Percentiles rank a stretch among this genome's conserved stretches.
These are phyloP conservation scores for Isabelozyma rhagii DNA, from an alignment of 805 yeast genomes.

Conservation along the genomic window DNA sequence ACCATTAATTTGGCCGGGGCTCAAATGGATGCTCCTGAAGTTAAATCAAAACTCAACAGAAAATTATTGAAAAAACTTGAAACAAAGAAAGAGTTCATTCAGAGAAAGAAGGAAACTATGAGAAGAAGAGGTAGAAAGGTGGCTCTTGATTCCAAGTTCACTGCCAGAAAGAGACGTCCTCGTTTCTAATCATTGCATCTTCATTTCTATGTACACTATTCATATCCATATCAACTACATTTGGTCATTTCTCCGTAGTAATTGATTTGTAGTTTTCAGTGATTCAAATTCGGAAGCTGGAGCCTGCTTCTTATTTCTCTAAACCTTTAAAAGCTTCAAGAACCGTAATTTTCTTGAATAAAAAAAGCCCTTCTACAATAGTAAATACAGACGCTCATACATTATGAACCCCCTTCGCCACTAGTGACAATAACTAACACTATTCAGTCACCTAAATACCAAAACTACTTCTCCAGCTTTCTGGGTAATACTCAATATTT, in stretches of 20 bases:
- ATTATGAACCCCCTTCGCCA: neutral
- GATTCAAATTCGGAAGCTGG: too few species aligned
- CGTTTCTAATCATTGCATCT: conserved; percentile 24
- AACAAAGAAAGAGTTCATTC: conserved; percentile 74
- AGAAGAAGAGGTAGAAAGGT: conserved; percentile 86
- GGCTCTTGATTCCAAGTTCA: conserved; percentile 85
- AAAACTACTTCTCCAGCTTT: neutral
- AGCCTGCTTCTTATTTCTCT: too few species aligned
- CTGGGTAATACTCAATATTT: neutral
- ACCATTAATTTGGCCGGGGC: conserved; percentile 78
- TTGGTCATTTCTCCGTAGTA: too few species aligned
- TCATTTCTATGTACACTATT: neutral
- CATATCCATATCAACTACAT: too few species aligned
- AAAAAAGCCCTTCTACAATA: too few species aligned
- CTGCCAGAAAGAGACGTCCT: conserved; percentile 67
- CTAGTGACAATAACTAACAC: neutral
- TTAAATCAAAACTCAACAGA: conserved; percentile 40
- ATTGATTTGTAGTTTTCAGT: too few species aligned
- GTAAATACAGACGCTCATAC: too few species aligned
- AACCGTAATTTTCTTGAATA: neutral
- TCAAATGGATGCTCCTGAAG: conserved; percentile 65
- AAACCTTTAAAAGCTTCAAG: too few species aligned
- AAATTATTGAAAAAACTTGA: conserved; percentile 58
- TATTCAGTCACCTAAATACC: neutral
- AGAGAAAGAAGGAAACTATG: conserved; percentile 91